Conservation (phyloP, 768 basidiomycete species). For the Tylopilus plumbeoviolaceoides region DNA sequence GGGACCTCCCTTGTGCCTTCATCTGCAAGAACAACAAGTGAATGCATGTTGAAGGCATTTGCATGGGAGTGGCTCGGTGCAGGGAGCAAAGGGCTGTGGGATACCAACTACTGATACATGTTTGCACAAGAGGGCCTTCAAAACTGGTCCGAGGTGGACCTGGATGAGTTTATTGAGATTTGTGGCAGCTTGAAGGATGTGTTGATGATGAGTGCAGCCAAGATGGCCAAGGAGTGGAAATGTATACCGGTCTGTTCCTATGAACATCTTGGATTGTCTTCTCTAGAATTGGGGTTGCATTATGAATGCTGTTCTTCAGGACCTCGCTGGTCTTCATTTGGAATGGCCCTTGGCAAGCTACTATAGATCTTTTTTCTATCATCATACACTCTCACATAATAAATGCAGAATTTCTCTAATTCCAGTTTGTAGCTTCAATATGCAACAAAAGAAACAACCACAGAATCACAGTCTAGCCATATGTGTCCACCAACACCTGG, state of each 20-base stretch:
- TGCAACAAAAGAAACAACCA: neutral
- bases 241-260: conserved; percentile 43
- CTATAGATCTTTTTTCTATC: too few relatives aligned
- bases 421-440: neutral
- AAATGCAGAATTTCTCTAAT: neutral
- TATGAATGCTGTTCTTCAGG: neutral
- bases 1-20: conserved; percentile 92
- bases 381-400: too few relatives aligned
- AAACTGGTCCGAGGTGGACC: conserved; percentile 52
- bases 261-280: too few relatives aligned
- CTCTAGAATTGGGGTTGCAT: neutral
- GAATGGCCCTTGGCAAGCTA: too few relatives aligned
- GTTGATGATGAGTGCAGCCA: too few relatives aligned
- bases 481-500: conserved; percentile 54
- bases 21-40: conserved; percentile 99
- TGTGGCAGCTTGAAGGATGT: conserved; percentile 73
- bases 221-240: conserved; percentile 33
- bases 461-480: conserved; percentile 35
- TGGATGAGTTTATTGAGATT: conserved; percentile 88
- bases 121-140: conserved; percentile 75
- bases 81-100: conserved; percentile 57
- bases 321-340: too few relatives aligned
- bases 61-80: conserved; percentile 30
- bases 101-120: conserved; percentile 64
- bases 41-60: conserved; percentile 42